Base-by-base conservation (phyloP, 352 stramenopile species). In the Globisporangium abappressorium region DNA sequence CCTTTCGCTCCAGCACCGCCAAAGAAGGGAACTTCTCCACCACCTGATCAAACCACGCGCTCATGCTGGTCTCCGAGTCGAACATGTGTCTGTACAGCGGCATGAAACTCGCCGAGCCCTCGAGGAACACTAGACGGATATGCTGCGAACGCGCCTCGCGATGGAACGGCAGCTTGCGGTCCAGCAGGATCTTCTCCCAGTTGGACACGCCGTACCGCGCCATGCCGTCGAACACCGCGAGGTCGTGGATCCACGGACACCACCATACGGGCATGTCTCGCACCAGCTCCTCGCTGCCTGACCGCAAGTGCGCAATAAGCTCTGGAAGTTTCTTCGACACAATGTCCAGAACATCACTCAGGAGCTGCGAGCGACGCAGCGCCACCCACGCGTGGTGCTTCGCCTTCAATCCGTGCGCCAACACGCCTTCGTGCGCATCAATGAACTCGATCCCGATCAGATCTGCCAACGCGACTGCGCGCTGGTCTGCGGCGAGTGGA, bases 201-300 rank as follows among this genome's bases (percentile, higher is more conserved):
- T 77, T 84, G 30, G 75, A 87, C 33, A 96, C 71, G 64, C 89
- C 89, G 65, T 92, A 82, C 12, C 76, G 78, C 53, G 88, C 87
- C 83, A 96, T 93, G 33, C 85, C 89, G 56, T 89, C 89, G 22
- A 96, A 84, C 11, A 94, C 51, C 3, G 77, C 84, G 20, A 92
- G 65, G 60, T 96, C 89, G 64, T 96, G 89, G 30, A 95, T 81
- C 89, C 89, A 96, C 12, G 89, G 89, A 68, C 89, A 96, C 89
- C 89, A 96, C 89, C 89, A 96, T 34, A 94, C 83, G 4, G 89
- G 89, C 86, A 96, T 94, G 56, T 88, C 77, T 11, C 76, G 66
- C 47, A 94, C 85, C 8, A 94, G 71, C 55, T 78, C 70, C 5
- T 78, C 66, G 26, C 71, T 80, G 28, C 89, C 87, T 2, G 87